Conservation (phyloP, 257 asterid genomes). For the Nicotiana tabacum region DNA sequence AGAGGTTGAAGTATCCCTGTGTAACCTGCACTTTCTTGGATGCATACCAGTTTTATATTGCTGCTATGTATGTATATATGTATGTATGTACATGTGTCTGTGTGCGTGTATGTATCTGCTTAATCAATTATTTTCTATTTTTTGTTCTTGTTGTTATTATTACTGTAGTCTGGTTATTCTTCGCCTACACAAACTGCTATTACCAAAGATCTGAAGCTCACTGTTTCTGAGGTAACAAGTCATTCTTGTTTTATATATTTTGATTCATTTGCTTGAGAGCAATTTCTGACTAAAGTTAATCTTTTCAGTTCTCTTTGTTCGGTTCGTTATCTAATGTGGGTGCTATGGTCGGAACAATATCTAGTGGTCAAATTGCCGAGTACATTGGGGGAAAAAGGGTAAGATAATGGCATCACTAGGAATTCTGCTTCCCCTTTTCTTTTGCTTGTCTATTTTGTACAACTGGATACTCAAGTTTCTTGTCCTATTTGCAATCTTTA, state of each 20-base stretch:
- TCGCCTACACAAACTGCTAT: slow-evolving; percentile 81
- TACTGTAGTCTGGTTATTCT: slow-evolving; percentile 74
- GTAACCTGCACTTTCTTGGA: not conserved
- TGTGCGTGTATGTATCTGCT: slow-evolving; percentile 2
- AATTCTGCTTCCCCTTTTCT: not conserved
- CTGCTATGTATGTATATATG: not conserved
- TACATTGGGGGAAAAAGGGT: slow-evolving; percentile 95
- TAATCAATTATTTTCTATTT: not conserved
- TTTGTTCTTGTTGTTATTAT: slow-evolving; percentile 12
- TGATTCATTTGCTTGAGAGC: not conserved
- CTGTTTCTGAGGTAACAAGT: slow-evolving; percentile 59
- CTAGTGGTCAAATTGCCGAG: slow-evolving; percentile 96
- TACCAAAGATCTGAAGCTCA: slow-evolving; percentile 55
- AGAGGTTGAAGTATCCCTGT: not conserved
- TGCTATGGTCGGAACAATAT: slow-evolving; percentile 96
- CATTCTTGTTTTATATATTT: not conserved
- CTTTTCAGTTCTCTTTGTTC: slow-evolving; percentile 68
- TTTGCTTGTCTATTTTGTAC: not conserved
- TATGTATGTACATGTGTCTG: not conserved
- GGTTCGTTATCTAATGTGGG: slow-evolving; percentile 94
- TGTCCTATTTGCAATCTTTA: slow-evolving; percentile 46
- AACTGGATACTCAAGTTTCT: not conserved
- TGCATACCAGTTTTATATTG: not conserved
- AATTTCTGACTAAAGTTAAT: not conserved
- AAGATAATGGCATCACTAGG: not conserved